These are phyloP conservation scores for Astragalus glycyphyllos DNA, from an alignment of 306 rosid genomes.

Conservation along the genomic window DNA sequence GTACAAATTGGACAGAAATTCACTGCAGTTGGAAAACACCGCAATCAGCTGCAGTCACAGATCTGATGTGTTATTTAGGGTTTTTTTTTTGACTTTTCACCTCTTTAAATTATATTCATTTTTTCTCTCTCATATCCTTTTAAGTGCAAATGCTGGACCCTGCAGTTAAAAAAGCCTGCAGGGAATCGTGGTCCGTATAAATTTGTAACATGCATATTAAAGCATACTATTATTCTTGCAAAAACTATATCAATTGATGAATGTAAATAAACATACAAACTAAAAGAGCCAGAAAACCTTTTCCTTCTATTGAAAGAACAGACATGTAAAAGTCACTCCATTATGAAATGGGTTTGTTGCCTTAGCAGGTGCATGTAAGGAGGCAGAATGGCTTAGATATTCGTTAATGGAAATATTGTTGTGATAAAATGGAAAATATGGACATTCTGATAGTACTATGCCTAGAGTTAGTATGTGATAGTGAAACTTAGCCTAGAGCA, in stretches of 20 bases:
- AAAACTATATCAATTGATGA: neutral
- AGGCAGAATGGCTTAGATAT: neutral
- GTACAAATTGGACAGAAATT: no score
- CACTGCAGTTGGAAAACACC: no score
- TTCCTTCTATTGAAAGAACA: neutral
- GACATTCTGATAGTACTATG: no score
- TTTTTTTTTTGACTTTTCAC: no score
- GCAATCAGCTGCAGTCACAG: no score
- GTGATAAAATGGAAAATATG: neutral
- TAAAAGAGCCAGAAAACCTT: neutral
- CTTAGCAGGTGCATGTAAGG: neutral
- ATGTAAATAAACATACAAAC: neutral
- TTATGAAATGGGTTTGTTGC: neutral
- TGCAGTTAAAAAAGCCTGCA: no score
- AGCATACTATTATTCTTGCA: neutral
- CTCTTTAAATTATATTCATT: no score
- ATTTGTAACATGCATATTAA: neutral
- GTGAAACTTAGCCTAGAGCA: slow-evolving; percentile 1
- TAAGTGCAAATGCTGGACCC: no score
- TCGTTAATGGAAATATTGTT: neutral
- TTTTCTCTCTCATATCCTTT: no score
- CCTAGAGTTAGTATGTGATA: neutral
- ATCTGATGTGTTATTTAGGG: no score
- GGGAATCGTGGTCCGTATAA: no score
- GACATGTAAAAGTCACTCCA: neutral